Conservation (phyloP, 352 stramenopile genomes). For the Phytophthora pini region DNA sequence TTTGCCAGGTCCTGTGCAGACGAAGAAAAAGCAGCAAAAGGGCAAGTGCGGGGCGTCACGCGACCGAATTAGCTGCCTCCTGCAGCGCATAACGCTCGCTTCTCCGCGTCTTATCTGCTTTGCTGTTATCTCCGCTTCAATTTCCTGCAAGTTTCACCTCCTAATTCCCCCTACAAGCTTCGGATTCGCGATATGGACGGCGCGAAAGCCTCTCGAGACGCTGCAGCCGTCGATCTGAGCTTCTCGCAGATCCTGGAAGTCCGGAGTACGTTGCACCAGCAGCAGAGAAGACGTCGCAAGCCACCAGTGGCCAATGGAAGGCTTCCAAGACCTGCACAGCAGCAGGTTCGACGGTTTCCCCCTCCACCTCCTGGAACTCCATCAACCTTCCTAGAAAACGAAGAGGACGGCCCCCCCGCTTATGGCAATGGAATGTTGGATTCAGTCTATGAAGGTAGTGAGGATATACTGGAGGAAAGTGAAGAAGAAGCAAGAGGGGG, state of each 20-base stretch:
- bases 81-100: slow-evolving; percentile 6
- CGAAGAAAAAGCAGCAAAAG: slow-evolving; percentile 6
- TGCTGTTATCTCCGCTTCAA: not conserved
- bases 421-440: slow-evolving; percentile 52
- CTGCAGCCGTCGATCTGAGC: slow-evolving; percentile 63
- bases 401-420: slow-evolving; percentile 25
- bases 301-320: slow-evolving; percentile 13
- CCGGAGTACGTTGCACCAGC: slow-evolving; percentile 61
- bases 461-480: slow-evolving; percentile 48
- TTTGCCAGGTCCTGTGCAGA: slow-evolving; percentile 11
- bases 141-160: not conserved
- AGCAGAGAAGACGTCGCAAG: slow-evolving; percentile 35
- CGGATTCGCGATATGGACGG: slow-evolving; percentile 44
- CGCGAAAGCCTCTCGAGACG: slow-evolving; percentile 40
- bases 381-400: slow-evolving; percentile 19
- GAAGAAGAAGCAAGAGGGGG: slow-evolving; percentile 10
- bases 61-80: slow-evolving; percentile 8
- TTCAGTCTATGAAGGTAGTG: slow-evolving; percentile 63
- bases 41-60: not conserved
- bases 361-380: slow-evolving; percentile 16
- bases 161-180: slow-evolving; percentile 7
- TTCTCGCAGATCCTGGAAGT: slow-evolving; percentile 86
- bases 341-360: slow-evolving; percentile 14
- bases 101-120: slow-evolving; percentile 9
- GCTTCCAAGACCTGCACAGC: not conserved